Percentiles rank a stretch among this genome's conserved stretches.
These are phyloP conservation scores for Nakaseomyces bracarensis DNA, from an alignment of 1,139 yeast species.

Conservation along the genomic window DNA sequence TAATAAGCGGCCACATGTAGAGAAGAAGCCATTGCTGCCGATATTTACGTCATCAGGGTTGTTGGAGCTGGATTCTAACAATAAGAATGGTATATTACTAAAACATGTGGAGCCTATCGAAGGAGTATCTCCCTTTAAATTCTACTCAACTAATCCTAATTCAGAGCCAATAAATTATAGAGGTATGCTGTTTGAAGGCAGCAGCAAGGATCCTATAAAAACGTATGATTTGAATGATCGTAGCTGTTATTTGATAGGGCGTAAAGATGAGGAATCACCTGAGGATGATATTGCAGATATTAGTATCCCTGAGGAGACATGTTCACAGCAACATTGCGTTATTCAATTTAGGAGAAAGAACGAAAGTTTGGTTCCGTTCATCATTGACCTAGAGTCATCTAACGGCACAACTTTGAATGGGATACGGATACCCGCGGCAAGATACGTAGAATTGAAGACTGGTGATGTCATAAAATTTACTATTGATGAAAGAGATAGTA, in stretches of 20 bases:
- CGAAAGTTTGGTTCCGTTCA: slow-evolving; percentile 33
- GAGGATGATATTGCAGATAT: slow-evolving; percentile 40
- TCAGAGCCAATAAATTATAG: slow-evolving; percentile 28
- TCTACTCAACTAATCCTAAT: slow-evolving; percentile 21
- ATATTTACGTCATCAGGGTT: slow-evolving; percentile 41
- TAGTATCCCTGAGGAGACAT: slow-evolving; percentile 36
- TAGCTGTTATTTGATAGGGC: slow-evolving; percentile 38
- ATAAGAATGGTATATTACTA: slow-evolving; percentile 35
- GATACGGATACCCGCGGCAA: slow-evolving; percentile 37
- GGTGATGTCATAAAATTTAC: slow-evolving; percentile 46
- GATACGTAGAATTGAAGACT: slow-evolving; percentile 42
- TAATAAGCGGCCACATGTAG: slow-evolving; percentile 6
- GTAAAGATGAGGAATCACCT: slow-evolving; percentile 10
- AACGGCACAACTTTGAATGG: slow-evolving; percentile 48
- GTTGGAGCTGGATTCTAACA: slow-evolving; percentile 39
- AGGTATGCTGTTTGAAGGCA: slow-evolving; percentile 18
- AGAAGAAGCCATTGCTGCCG: slow-evolving; percentile 15
- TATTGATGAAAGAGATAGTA: slow-evolving; percentile 19
- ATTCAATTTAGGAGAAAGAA: slow-evolving; percentile 39
- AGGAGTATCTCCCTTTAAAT: slow-evolving; percentile 31
- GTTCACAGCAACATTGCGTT: slow-evolving; percentile 50
- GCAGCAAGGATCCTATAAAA: slow-evolving; percentile 16
- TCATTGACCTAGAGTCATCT: slow-evolving; percentile 47
- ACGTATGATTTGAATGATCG: slow-evolving; percentile 31
- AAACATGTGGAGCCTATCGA: slow-evolving; percentile 42